Evolutionary conservation across 257 asterid genomes (phyloP).

Genomic region (Haberlea rhodopensis): DNA sequence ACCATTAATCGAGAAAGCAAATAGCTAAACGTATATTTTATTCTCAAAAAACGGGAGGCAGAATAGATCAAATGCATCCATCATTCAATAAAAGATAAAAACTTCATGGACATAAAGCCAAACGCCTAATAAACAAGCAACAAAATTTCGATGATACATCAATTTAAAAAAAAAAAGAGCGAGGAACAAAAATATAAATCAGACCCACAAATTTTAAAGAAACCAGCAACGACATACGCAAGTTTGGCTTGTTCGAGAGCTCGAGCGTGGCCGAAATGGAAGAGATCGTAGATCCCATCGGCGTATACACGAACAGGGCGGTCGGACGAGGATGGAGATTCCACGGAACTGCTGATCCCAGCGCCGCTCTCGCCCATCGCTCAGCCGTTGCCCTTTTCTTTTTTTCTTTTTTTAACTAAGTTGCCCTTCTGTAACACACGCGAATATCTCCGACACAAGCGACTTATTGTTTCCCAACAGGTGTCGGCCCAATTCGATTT

Average conservation of each 20-base stretch:
- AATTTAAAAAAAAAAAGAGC: conserved; percentile 1
- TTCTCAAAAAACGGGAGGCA: background rate
- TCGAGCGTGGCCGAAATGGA: conserved; percentile 98
- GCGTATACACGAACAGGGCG: conserved; percentile 87
- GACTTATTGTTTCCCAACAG: background rate
- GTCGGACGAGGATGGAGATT: conserved; percentile 50
- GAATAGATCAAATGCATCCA: background rate
- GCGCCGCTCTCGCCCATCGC: conserved; percentile 29
- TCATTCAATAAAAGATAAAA: background rate
- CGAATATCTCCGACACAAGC: background rate
- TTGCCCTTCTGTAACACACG: background rate
- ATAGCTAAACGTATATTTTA: background rate
- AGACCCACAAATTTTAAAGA: background rate
- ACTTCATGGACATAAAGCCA: conserved; percentile 17
- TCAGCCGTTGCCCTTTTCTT: background rate
- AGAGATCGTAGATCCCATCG: conserved; percentile 98
- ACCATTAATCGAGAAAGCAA: background rate
- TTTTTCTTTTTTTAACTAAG: too few species aligned
- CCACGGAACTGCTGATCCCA: conserved; percentile 25
- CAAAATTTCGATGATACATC: background rate
- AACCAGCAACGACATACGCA: background rate
- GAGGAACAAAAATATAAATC: conserved; percentile 6
- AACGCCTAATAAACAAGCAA: conserved; percentile 14
- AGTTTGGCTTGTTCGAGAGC: conserved; percentile 92
- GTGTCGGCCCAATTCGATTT: background rate